These are phyloP conservation scores for Exophiala oligosperma DNA, from an alignment of 2,329 filamentous ascomycete genomes.

Conservation along the genomic window DNA sequence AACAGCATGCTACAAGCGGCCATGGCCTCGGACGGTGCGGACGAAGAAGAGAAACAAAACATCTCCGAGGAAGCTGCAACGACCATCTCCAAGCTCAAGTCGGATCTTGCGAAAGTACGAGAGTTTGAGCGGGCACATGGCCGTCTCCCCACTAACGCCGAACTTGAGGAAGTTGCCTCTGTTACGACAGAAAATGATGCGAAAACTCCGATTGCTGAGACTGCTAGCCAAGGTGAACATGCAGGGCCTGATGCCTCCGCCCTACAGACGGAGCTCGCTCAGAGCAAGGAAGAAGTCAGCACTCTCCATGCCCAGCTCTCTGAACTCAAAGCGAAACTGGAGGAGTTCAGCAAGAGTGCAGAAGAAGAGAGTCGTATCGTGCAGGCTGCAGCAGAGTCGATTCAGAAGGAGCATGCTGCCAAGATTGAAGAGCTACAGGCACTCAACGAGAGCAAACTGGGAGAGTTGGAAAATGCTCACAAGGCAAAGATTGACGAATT, in stretches of 20 bases:
- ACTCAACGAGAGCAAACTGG: slow-evolving; percentile 21
- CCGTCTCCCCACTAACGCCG: slow-evolving; percentile 24
- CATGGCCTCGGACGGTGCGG: slow-evolving; percentile 32
- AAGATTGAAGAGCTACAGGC: slow-evolving; percentile 20
- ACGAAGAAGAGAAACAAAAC: slow-evolving; percentile 28
- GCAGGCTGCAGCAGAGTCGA: slow-evolving; percentile 36
- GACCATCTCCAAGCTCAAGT: slow-evolving; percentile 30
- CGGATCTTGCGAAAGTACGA: slow-evolving; percentile 27
- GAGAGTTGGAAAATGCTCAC: slow-evolving; percentile 17
- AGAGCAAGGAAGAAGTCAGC: slow-evolving; percentile 19
- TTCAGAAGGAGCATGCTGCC: slow-evolving; percentile 25
- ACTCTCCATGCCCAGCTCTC: slow-evolving; percentile 32
- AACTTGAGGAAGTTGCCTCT: slow-evolving; percentile 23
- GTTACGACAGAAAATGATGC: slow-evolving; percentile 3
- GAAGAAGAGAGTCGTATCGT: slow-evolving; percentile 41
- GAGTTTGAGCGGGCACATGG: slow-evolving; percentile 26
- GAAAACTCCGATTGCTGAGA: slow-evolving; percentile 1
- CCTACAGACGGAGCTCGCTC: slow-evolving; percentile 13
- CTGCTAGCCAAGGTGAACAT: neutral
- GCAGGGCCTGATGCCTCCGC: neutral
- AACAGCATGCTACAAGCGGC: slow-evolving; percentile 33
- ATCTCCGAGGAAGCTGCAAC: slow-evolving; percentile 28
- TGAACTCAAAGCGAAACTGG: slow-evolving; percentile 37
- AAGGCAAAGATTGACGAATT: slow-evolving; percentile 40
- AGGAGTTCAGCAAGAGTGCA: slow-evolving; percentile 40